Evolutionary conservation across 345 rosid genomes (phyloP), one percentile per base, ranked within the genome.

Genomic region (Populus nigra): DNA sequence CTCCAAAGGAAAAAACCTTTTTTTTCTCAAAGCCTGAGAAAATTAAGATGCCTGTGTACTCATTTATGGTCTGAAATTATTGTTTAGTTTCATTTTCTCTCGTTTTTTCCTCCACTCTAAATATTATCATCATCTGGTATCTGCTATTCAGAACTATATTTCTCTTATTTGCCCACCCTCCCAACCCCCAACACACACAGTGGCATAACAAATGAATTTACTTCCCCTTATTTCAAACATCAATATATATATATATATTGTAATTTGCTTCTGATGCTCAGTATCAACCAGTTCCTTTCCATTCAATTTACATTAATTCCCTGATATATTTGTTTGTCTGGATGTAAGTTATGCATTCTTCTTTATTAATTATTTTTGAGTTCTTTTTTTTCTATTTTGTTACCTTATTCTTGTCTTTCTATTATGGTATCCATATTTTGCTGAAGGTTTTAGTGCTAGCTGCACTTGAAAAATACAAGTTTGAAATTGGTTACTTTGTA

Each of bases 381-480:
- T 8, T 25, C 5, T 50, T 11, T 33, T 49, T 8, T 57, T 27
- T 25, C 50, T 12, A 13, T 47, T 25, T 71, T 77, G 53, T 81
- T 74, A 33, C 79, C 27, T 70, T 72, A 39, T 69, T 3, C 20
- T 69, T 55, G 31, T 61, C 45, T 71, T 69, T 82, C 16, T 50
- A 3, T 77, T 74, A 80, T 83, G 77, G 86, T 27, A 61, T 45
- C 65, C 68, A 69, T 74, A 27, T 36, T 29, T 47, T 25, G 61
- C 59, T 67, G 61, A 25, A 71, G 69, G 79, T 73, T 83, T 70
- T 86, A 72, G 62, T 25, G 23, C 79, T 71, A 39, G 59, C 77
- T 71, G 75, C 59, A 68, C 47, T 76, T 67, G 68, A 72, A 68
- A 62, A 61, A 49, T 78, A 59, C 43, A 41, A 36, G 2, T 80